Conservation (phyloP, 305 asterid species). For the Solanum chacoense region DNA sequence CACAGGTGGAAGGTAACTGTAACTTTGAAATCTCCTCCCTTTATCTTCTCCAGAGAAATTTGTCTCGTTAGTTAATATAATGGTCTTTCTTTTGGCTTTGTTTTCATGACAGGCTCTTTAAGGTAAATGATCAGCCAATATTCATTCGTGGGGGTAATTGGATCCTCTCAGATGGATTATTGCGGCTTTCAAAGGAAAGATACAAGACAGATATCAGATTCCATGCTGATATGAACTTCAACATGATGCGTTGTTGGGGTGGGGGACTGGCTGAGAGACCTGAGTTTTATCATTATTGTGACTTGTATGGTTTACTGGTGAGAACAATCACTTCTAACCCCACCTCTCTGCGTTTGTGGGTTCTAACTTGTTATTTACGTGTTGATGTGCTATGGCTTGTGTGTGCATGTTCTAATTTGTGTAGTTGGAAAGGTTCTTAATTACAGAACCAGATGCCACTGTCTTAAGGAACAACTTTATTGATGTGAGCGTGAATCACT, state of each 20-base stretch:
- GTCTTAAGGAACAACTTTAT: background rate
- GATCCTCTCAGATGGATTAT: slow-evolving; percentile 90
- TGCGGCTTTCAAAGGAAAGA: slow-evolving; percentile 73
- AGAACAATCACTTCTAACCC: slow-evolving; percentile 5
- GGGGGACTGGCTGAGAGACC: slow-evolving; percentile 98
- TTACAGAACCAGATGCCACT: background rate
- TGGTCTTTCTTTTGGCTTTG: slow-evolving; percentile 6
- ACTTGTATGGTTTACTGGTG: slow-evolving; percentile 85
- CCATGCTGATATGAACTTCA: slow-evolving; percentile 97
- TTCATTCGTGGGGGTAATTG: slow-evolving; percentile 98
- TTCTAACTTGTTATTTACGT: background rate
- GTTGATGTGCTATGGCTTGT: background rate
- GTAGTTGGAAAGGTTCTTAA: background rate
- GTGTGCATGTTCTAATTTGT: background rate
- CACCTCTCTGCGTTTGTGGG: background rate
- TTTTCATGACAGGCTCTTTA: slow-evolving; percentile 47
- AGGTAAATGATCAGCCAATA: slow-evolving; percentile 79
- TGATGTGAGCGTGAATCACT: background rate
- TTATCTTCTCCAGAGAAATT: background rate
- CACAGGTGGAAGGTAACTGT: slow-evolving; percentile 88
- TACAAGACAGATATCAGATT: slow-evolving; percentile 75
- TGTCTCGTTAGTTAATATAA: background rate
- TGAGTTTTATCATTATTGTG: slow-evolving; percentile 85
- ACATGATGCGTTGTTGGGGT: slow-evolving; percentile 98
- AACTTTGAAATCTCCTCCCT: background rate